Percentiles rank a stretch among this genome's conserved stretches.
Evolutionary conservation across 208 protist genomes (phyloP).

Genomic region (Strigomonas galati): DNA sequence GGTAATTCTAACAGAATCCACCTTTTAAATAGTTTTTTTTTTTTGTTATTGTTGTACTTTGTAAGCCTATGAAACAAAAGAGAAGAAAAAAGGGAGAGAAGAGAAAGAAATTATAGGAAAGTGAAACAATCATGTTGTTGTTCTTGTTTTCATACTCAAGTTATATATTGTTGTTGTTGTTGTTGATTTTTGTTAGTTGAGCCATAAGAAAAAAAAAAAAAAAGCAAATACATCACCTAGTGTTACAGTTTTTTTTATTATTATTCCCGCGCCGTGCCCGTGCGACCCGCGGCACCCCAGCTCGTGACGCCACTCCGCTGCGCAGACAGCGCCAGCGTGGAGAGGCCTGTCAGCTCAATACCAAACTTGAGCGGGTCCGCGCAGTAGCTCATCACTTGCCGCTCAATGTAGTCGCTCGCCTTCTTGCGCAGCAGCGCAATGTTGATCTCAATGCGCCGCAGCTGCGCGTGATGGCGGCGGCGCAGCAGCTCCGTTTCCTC

Average conservation of each 20-base stretch:
- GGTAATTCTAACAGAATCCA: neutral
- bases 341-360: neutral
- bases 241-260: neutral
- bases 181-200: too few relatives aligned
- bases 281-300: too few relatives aligned
- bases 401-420: neutral
- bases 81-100: neutral
- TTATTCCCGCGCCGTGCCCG: constrained; percentile 8
- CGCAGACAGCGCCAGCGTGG: neutral
- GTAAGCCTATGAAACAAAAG: constrained; percentile 11
- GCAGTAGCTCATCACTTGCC: neutral
- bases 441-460: neutral
- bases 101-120: neutral
- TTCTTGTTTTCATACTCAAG: neutral
- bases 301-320: too few relatives aligned
- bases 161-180: neutral
- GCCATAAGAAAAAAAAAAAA: neutral
- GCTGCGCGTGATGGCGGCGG: neutral
- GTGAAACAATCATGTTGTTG: neutral
- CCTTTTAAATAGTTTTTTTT: neutral
- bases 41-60: constrained; percentile 12
- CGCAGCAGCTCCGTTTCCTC: neutral
- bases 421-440: neutral
- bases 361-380: constrained; percentile 1
- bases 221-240: neutral